phyloP scores from a whole-genome alignment of 2,329 filamentous ascomycete genomes.

The Nothophaeocryptopus gaeumannii region DNA sequence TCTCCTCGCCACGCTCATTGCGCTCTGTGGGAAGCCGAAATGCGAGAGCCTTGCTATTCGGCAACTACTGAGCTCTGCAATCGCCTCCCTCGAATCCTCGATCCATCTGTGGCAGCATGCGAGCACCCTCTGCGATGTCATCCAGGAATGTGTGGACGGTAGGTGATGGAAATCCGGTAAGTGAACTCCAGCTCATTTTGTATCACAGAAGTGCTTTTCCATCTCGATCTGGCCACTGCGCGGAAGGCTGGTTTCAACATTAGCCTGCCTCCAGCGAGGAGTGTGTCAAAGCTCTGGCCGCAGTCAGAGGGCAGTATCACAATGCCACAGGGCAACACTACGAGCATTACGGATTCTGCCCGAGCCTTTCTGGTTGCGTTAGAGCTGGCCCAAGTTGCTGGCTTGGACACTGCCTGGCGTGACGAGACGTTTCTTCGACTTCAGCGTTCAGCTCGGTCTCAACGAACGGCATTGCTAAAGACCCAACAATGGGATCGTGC shows the following conservation, averaged over 20 bases:
- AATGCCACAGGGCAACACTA: conserved; percentile 41
- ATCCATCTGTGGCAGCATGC: conserved; percentile 38
- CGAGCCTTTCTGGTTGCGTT: conserved; percentile 30
- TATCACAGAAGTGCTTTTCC: conserved; percentile 44
- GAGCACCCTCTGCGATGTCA: conserved; percentile 34
- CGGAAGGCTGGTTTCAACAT: conserved; percentile 27
- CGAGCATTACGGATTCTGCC: conserved; percentile 17
- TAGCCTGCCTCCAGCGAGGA: conserved; percentile 40
- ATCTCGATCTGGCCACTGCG: conserved; percentile 37
- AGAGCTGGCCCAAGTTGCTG: conserved; percentile 21
- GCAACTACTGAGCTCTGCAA: conserved; percentile 38
- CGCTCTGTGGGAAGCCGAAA: conserved; percentile 44
- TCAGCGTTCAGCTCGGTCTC: conserved; percentile 9
- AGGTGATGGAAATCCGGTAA: conserved; percentile 23
- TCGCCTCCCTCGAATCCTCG: conserved; percentile 37
- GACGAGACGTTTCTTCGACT: conserved; percentile 23
- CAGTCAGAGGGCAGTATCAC: conserved; percentile 41
- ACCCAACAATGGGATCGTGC: conserved; percentile 22
- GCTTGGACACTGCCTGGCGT: conserved; percentile 22
- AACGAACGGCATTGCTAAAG: conserved; percentile 19
- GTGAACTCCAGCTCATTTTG: conserved; percentile 25
- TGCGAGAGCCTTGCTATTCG: conserved; percentile 42
- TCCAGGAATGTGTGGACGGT: conserved; percentile 44
- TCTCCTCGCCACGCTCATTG: conserved; percentile 54
- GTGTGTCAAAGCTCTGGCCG: conserved; percentile 38